Evolutionary conservation across 768 basidiomycete genomes (phyloP), one percentile per base, ranked within the genome.

Genomic region (Phaffia australis): DNA sequence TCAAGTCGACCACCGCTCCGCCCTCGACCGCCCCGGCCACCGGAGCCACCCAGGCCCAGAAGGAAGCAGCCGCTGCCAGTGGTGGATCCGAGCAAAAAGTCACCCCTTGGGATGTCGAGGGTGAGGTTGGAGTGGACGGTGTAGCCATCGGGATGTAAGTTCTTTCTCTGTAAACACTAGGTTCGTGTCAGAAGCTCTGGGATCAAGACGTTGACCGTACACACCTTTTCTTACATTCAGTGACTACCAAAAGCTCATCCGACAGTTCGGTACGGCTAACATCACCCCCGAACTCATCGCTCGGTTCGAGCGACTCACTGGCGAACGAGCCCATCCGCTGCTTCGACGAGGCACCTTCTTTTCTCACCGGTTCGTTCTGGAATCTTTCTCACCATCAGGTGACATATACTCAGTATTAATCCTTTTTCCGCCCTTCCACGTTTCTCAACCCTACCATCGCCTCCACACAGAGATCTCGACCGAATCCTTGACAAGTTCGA

Each of bases 101-200:
- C 55, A 98, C 95, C 0, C 95, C 95, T 19, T 99, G 95, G 89
- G 91, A 97, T 71, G 95, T 98, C 8, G 87, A 94, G 71, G 95
- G 94, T 60, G 86, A 84, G 32, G 86, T 95, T 14, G 83, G 88
- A 6, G 81, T 79, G 25, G 90, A 95, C 72, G 95, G 95, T 64
- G 86, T 87, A 73, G 68, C 71, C 21, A 59, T 74, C 16, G 76
- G 74, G 86, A 95, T 78, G 85, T 78, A 47, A 68, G 77, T 69
- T 50, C 57, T 18, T 48, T 46, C 11, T 47, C 25, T 66, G 5
- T 32, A 47, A 16, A 60, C 50, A 50, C 19, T 46, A 18, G 23
- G 47, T 15, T 9, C 3, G 1, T 23, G 42, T 49, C n/a, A 29
- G 30, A 15, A 59, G 29, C 18, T 21, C n/a, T 47, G 27, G 3